Conservation (phyloP, 2,329 filamentous ascomycete species). For the Calonectria henricotiae region DNA sequence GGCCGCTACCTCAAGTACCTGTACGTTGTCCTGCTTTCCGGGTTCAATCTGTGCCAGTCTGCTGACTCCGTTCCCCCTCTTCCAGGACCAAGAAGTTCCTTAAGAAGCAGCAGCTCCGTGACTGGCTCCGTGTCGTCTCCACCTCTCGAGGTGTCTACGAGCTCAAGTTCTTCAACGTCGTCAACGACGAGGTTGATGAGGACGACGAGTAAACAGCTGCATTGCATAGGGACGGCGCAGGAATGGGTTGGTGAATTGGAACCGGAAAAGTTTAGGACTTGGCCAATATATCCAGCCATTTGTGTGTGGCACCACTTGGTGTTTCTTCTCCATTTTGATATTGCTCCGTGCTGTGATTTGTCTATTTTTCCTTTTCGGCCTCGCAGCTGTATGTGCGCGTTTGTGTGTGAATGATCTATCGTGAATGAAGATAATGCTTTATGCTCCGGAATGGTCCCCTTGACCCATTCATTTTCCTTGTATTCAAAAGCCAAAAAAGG, state of each 20-base stretch:
- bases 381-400: background rate
- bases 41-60: too few relatives aligned
- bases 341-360: background rate
- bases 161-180: slow-evolving; percentile 99
- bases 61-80: slow-evolving; percentile 25
- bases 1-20: slow-evolving; percentile 99
- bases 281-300: slow-evolving; percentile 55
- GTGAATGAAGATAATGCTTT: slow-evolving; percentile 1
- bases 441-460: background rate
- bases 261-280: slow-evolving; percentile 53
- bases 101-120: slow-evolving; percentile 99
- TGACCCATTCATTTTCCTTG: background rate
- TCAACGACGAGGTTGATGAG: slow-evolving; percentile 97
- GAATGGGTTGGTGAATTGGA: slow-evolving; percentile 55
- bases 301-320: slow-evolving; percentile 55
- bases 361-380: slow-evolving; percentile 7
- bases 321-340: slow-evolving; percentile 39
- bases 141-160: slow-evolving; percentile 99
- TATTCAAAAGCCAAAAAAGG: slow-evolving; percentile 20
- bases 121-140: slow-evolving; percentile 99
- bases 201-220: slow-evolving; percentile 89
- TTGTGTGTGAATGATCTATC: slow-evolving; percentile 2
- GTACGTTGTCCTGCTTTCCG: slow-evolving; percentile 69
- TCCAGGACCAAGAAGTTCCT: slow-evolving; percentile 99
- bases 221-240: slow-evolving; percentile 52